Percentiles rank a stretch among this genome's conserved stretches.
Evolutionary conservation across 1,284 basidiomycete genomes (phyloP).

Genomic region (Mycena citricolor): DNA sequence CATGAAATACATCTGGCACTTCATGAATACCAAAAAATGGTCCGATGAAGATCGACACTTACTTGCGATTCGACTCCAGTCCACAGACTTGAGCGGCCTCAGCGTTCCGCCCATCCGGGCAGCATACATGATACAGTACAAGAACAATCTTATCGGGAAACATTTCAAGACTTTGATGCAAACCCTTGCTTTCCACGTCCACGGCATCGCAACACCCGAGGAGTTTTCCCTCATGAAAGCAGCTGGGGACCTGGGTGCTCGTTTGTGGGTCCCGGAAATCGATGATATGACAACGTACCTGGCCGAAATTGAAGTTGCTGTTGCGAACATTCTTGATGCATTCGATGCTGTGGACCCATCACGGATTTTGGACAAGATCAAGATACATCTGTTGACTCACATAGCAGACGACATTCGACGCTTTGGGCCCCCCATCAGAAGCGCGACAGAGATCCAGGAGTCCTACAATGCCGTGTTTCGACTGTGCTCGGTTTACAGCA

Average conservation of each 20-base stretch:
- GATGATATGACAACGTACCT: conserved; percentile 34
- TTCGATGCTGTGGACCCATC: conserved; percentile 30
- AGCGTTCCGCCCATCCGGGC: conserved; percentile 21
- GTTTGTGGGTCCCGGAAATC: conserved; percentile 32
- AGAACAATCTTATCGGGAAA: conserved; percentile 27
- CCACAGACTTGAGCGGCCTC: conserved; percentile 21
- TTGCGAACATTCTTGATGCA: conserved; percentile 36
- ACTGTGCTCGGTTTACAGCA: conserved; percentile 35
- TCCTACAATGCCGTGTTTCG: conserved; percentile 37
- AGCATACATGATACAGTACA: conserved; percentile 26
- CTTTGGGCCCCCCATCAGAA: conserved; percentile 35
- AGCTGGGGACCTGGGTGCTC: conserved; percentile 8
- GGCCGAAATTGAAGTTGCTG: conserved; percentile 30
- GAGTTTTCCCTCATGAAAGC: conserved; percentile 8
- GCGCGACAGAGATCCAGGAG: conserved; percentile 37
- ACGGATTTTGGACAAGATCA: conserved; percentile 35
- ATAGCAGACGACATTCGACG: conserved; percentile 32
- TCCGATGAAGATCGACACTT: conserved; percentile 12
- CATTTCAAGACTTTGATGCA: conserved; percentile 30
- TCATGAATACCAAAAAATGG: background rate
- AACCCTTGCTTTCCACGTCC: conserved; percentile 23
- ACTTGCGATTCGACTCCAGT: conserved; percentile 12
- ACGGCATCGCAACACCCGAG: conserved; percentile 22
- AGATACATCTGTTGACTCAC: conserved; percentile 37
- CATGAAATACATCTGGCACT: conserved; percentile 35